Base-by-base conservation (phyloP, 83 land plant species). In the Diphasiastrum complanatum region DNA sequence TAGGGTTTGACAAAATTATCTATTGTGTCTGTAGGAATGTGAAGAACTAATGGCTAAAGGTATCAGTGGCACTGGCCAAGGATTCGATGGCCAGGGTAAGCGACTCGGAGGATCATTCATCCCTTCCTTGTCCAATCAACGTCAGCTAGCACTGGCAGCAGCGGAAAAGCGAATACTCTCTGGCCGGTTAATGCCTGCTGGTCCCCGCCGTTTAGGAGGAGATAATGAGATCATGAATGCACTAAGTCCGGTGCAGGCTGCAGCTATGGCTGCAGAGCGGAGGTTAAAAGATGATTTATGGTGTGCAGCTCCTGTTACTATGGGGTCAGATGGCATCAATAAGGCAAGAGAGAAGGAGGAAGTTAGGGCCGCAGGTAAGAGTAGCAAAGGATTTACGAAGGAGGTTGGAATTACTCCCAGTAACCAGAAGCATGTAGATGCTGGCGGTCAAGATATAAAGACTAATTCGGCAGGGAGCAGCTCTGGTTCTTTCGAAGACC, bases 221-320 rank as follows among this genome's bases (percentile, higher is more conserved):
- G 85, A 90, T 56, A 77, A 68, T 38, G 67, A 62, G n/a, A 79
- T 86, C 23, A 90, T 79, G 89, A 60, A n/a, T 37, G 80, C 85
- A 45, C 80, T 90, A 62, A 86, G 79, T 74, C 97, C 97, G 27
- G 51, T 75, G 16, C 93, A 90, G 75, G 97, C 97, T 35, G 93
- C 97, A 70, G 97, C 93, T 32, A 86, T 90, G 97, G 92, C 97
- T 45, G 97, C 97, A 36, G 97, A 90, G 62, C 75, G 86, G 61
- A 75, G 97, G 63, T 58, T 79, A 18, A 79, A 72, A 51, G 93
- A 90, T 74, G 89, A 90, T 63, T 58, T 80, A 19, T 90, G 93
- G 97, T 90, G 92, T 78, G 93, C 75, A 23, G 83, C 93, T 51
- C 73, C 72, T 16, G 56, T 51, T 27, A 73, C 74, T 28, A 45